These are phyloP conservation scores for Kodamaea anthophila DNA, from an alignment of 1,139 yeast genomes.

Conservation along the genomic window DNA sequence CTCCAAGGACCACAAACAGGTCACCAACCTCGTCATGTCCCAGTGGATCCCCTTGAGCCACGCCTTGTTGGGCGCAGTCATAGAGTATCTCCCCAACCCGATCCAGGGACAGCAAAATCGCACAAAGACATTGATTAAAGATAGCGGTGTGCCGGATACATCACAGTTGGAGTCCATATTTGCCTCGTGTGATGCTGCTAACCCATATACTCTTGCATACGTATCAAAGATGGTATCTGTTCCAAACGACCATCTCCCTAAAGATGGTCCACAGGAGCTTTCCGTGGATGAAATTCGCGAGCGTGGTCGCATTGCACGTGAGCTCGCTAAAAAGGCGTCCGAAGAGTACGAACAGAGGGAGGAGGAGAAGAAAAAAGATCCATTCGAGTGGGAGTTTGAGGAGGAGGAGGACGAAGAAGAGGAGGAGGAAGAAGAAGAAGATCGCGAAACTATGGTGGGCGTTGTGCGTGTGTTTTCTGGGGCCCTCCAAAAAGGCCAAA, in stretches of 20 bases:
- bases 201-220: conserved; percentile 64
- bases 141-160: conserved; percentile 35
- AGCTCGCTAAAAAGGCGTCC: conserved; percentile 62
- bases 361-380: conserved; percentile 16
- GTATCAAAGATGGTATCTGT: conserved; percentile 86
- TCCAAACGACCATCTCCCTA: conserved; percentile 75
- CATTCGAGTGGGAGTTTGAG: conserved; percentile 44
- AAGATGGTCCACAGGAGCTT: conserved; percentile 25
- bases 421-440: conserved; percentile 39
- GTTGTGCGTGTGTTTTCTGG: conserved; percentile 91
- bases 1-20: conserved; percentile 65
- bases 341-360: conserved; percentile 42
- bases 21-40: conserved; percentile 67
- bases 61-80: conserved; percentile 77
- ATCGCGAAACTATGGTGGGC: conserved; percentile 67
- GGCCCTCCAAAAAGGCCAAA: conserved; percentile 66
- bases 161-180: conserved; percentile 51
- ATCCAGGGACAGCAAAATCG: conserved; percentile 68
- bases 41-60: conserved; percentile 95
- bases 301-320: conserved; percentile 63
- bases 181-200: conserved; percentile 49
- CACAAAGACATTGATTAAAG: conserved; percentile 39
- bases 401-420: conserved; percentile 33
- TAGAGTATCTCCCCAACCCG: conserved; percentile 84
- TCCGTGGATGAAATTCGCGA: conserved; percentile 50